A percentile compares a stretch with the other conserved stretches of the same genome.
Conservation (phyloP, 1,139 yeast genomes). For the Nakaseomyces uthaithaninus region DNA sequence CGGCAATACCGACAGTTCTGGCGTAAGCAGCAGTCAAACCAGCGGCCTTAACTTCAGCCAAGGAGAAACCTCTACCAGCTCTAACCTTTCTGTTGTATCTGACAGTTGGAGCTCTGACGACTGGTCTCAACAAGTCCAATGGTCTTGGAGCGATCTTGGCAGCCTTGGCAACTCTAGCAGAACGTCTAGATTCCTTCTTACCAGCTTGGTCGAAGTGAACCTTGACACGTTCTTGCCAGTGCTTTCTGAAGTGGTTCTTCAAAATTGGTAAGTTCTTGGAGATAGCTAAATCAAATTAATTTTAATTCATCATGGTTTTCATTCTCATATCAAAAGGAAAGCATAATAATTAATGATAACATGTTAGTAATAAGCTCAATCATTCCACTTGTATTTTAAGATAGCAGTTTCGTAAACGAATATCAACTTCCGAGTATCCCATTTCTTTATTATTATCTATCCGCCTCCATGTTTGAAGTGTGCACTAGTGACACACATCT, state of each 20-base stretch:
- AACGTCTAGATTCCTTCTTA: conserved; percentile 95
- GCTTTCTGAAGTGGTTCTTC: conserved; percentile 96
- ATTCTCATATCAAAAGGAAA: not conserved
- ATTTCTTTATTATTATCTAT: no score
- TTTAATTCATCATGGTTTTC: not conserved
- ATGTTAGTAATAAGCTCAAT: not conserved
- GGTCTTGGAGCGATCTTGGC: conserved; percentile 97
- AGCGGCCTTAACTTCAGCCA: conserved; percentile 97
- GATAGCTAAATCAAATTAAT: conserved; percentile 58
- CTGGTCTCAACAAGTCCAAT: conserved; percentile 90
- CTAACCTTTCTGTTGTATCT: conserved; percentile 99
- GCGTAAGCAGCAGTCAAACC: conserved; percentile 94
- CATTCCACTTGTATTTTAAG: no score
- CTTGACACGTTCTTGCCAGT: conserved; percentile 99
- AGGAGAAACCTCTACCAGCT: conserved; percentile 99
- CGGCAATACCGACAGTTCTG: conserved; percentile 96
- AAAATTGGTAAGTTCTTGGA: conserved; percentile 95
- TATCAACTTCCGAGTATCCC: not conserved
- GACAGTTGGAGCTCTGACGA: conserved; percentile 97
- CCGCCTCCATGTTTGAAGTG: no score
- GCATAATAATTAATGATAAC: not conserved
- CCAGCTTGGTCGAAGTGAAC: conserved; percentile 68
- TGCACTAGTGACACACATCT: no score
- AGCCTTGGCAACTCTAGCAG: conserved; percentile 88
- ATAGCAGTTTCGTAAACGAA: no score